Evolutionary conservation across 192 early-diverging fungal genomes (phyloP), one percentile per base, ranked within the genome.

Genomic region (Spizellomyces punctatus): DNA sequence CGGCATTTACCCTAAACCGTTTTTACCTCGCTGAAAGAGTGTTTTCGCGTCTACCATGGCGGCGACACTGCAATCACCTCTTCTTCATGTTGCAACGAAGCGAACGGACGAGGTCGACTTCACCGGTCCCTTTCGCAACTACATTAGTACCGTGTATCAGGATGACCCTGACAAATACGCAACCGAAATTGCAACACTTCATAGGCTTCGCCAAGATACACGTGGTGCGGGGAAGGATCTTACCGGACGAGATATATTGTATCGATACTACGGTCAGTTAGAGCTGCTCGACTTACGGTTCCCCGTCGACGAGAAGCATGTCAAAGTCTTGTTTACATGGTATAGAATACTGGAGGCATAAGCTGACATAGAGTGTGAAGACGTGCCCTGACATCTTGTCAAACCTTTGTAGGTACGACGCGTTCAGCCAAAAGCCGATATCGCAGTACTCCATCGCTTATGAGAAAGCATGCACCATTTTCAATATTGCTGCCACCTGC

Each of bases 181-280:
- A 8, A 80, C 82, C 58, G 94, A 95, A 80, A 93, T 93, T 43
- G 89, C 89, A 47, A 81, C 90, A 3, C 86, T 99, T 63, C 89
- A 98, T 78, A 89, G 95, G 64, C 82, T 97, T 71, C 89, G 97
- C 44, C 95, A 98, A 82, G 97, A 99, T 75, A 94, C 92, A 76
- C 91, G 93, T 44, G 96, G 96, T 49, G 95, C 94, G 42, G 95
- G 94, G n/a, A 92, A 91, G 59, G 95, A 98, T 76, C 69, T 90
- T 61, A 97, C 93, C 10, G 97, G 96, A 19, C 79, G 95, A 27
- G 95, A 99, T 78, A 85, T 99, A 47, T 83, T 97, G 19, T 98
- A 95, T 79, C 91, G 95, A 48, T 99, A 99, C 79, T 96, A 95
- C 83, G 94, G 93, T 45, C 97, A 99, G 61, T 79, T 99, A 45